A percentile compares a stretch with the other conserved stretches of the same genome.
Conservation (phyloP, 805 yeast species). For the Kuraishia molischiana region DNA sequence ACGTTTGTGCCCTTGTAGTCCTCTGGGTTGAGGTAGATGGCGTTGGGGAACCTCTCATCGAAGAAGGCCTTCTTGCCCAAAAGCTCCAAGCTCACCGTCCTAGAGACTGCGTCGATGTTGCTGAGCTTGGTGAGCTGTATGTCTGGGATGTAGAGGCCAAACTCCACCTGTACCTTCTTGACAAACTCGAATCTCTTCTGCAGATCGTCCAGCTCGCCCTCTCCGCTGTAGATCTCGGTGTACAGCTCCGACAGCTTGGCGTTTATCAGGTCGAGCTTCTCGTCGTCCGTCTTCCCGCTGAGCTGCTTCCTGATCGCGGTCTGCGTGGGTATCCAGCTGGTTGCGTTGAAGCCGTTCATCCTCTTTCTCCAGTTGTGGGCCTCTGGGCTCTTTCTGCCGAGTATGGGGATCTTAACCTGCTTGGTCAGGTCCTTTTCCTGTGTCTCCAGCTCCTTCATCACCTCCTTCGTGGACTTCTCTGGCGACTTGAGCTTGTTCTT, state of each 20-base stretch:
- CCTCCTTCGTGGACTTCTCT: slow-evolving; percentile 12
- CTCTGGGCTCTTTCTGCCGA: slow-evolving; percentile 19
- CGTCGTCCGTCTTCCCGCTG: not conserved
- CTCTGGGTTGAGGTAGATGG: slow-evolving; percentile 47
- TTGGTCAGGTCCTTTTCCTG: slow-evolving; percentile 1
- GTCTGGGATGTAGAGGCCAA: slow-evolving; percentile 48
- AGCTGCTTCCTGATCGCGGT: slow-evolving; percentile 8
- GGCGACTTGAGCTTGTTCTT: slow-evolving; percentile 6
- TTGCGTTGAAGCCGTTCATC: slow-evolving; percentile 18
- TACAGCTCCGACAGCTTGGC: not conserved
- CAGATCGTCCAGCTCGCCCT: slow-evolving; percentile 26
- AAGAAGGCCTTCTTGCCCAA: slow-evolving; percentile 29
- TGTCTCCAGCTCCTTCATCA: slow-evolving; percentile 18
- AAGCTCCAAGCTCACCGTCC: slow-evolving; percentile 23
- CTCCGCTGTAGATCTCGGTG: not conserved
- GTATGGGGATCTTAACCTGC: slow-evolving; percentile 13
- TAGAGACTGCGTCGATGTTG: slow-evolving; percentile 26
- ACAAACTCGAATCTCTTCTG: slow-evolving; percentile 35
- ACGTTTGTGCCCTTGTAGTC: slow-evolving; percentile 53
- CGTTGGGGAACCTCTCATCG: slow-evolving; percentile 67
- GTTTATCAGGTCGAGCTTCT: not conserved
- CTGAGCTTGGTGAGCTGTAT: slow-evolving; percentile 30
- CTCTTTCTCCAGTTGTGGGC: slow-evolving; percentile 13
- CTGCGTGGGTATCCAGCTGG: slow-evolving; percentile 20
- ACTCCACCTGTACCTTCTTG: slow-evolving; percentile 35